phyloP scores from a whole-genome alignment of 75 land plant genomes.

The Larix kaempferi region DNA sequence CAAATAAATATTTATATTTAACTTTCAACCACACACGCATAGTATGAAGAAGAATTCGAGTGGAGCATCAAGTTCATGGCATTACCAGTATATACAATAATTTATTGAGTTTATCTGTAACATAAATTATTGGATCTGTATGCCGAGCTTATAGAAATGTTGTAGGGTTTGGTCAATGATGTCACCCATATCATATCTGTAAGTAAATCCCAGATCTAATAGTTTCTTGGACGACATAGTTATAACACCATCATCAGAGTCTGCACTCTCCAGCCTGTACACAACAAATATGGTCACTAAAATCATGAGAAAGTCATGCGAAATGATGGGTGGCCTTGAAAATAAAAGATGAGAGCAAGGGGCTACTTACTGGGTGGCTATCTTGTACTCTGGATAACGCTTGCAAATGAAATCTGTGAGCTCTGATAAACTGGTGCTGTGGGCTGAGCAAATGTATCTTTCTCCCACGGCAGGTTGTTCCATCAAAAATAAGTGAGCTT shows the following conservation, averaged over 20 bases:
- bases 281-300: too few relatives aligned
- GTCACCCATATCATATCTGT: slow-evolving; percentile 29
- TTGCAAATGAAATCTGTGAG: slow-evolving; percentile 11
- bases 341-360: too few relatives aligned
- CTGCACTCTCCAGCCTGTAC: neutral
- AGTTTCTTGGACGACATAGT: slow-evolving; percentile 18
- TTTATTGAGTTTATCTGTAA: too few relatives aligned
- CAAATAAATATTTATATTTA: too few relatives aligned
- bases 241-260: neutral
- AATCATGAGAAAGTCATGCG: neutral
- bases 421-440: slow-evolving; percentile 16
- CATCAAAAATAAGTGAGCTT: slow-evolving; percentile 70
- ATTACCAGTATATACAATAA: too few relatives aligned
- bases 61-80: too few relatives aligned
- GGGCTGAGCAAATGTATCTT: slow-evolving; percentile 62
- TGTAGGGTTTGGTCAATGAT: slow-evolving; percentile 17
- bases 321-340: neutral
- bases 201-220: slow-evolving; percentile 42
- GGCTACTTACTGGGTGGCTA: neutral
- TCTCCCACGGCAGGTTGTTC: slow-evolving; percentile 50
- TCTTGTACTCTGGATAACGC: neutral
- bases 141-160: too few relatives aligned
- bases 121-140: too few relatives aligned
- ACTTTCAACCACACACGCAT: too few relatives aligned
- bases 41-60: too few relatives aligned